These are phyloP conservation scores for Trametes punicea DNA, from an alignment of 768 basidiomycete species.

Conservation along the genomic window DNA sequence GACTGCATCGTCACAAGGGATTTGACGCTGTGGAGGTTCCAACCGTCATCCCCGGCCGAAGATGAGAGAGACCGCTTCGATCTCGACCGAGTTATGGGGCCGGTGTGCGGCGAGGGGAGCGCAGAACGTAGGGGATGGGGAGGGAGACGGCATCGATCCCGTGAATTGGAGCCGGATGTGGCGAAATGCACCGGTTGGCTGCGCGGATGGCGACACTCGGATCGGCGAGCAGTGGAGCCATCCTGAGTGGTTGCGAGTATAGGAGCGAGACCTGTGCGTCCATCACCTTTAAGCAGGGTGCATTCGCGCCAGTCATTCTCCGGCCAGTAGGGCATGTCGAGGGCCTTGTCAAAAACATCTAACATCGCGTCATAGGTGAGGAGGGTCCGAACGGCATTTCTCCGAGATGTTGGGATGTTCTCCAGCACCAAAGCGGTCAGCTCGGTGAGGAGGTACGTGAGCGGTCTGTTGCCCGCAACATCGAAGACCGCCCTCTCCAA, in stretches of 20 bases:
- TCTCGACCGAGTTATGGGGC: too few relatives aligned
- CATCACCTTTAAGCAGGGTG: not conserved
- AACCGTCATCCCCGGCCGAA: too few relatives aligned
- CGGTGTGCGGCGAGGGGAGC: too few relatives aligned
- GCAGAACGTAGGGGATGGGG: too few relatives aligned
- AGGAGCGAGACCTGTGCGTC: not conserved
- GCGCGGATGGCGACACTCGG: too few relatives aligned
- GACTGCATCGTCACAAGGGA: too few relatives aligned
- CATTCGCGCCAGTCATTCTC: not conserved
- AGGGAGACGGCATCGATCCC: too few relatives aligned
- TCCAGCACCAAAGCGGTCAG: not conserved
- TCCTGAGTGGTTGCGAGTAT: not conserved
- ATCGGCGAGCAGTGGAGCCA: too few relatives aligned
- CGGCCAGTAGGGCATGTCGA: not conserved
- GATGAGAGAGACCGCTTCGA: too few relatives aligned
- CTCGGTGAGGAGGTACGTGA: not conserved
- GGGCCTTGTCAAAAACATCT: not conserved
- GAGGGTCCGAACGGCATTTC: not conserved
- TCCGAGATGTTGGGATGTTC: not conserved
- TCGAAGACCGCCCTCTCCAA: not conserved
- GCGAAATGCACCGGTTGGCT: too few relatives aligned
- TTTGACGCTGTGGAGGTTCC: too few relatives aligned
- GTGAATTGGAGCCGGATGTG: too few relatives aligned
- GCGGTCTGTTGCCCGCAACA: not conserved
- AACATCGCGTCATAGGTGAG: not conserved